Percentiles rank a stretch among this genome's conserved stretches.
Conservation (phyloP, 805 yeast genomes). For the Lipomyces anomalus region DNA sequence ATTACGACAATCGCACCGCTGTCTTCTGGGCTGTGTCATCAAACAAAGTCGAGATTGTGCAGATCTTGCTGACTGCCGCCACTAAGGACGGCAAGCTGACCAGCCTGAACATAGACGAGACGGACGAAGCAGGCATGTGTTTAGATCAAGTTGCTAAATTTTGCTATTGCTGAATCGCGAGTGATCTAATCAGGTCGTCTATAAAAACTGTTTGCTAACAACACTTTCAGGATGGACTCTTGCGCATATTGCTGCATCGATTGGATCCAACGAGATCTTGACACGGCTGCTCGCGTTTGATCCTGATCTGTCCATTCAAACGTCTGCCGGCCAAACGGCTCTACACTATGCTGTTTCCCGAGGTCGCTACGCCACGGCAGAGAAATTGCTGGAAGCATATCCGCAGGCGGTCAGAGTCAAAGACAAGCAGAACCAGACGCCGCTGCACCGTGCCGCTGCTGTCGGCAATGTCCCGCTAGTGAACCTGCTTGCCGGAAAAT, state of each 20-base stretch:
- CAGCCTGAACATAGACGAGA: constrained; percentile 47
- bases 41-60: constrained; percentile 48
- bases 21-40: constrained; percentile 84
- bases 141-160: too few relatives aligned
- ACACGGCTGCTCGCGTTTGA: constrained; percentile 44
- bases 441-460: constrained; percentile 80
- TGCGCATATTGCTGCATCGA: constrained; percentile 71
- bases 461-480: constrained; percentile 60
- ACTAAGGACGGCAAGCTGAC: constrained; percentile 34
- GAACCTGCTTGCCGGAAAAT: constrained; percentile 46
- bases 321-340: constrained; percentile 66
- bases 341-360: constrained; percentile 75
- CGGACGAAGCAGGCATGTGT: constrained; percentile 55
- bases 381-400: constrained; percentile 45
- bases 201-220: neutral
- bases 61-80: constrained; percentile 33
- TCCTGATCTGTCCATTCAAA: constrained; percentile 57
- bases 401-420: constrained; percentile 59
- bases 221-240: constrained; percentile 63
- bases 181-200: too few relatives aligned
- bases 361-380: constrained; percentile 50
- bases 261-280: constrained; percentile 56
- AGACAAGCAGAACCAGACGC: constrained; percentile 60
- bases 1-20: constrained; percentile 73
- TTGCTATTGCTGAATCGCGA: too few relatives aligned